phyloP scores from a whole-genome alignment of 306 rosid genomes.

The Dryas octopetala region DNA sequence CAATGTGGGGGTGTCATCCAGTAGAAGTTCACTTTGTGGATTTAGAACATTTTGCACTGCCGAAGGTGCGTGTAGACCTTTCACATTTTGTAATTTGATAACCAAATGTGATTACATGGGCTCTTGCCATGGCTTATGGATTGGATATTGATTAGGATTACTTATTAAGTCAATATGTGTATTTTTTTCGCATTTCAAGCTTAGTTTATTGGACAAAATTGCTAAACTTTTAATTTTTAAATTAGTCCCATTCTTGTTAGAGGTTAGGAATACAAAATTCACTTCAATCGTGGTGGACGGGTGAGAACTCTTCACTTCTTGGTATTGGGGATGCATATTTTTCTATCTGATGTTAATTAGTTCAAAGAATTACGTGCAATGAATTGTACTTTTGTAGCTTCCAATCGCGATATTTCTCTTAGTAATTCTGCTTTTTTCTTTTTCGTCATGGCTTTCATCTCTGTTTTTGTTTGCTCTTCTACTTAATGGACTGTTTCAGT shows the following conservation, averaged over 20 bases:
- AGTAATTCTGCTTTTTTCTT: neutral
- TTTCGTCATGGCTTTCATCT: neutral
- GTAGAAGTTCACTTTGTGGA: conserved; percentile 45
- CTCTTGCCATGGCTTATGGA: no score
- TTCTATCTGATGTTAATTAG: neutral
- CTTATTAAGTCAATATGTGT: no score
- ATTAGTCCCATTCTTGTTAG: neutral
- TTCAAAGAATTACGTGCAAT: neutral
- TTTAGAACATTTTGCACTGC: conserved; percentile 59
- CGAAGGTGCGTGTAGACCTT: conserved; percentile 53
- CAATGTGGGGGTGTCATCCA: conserved; percentile 43
- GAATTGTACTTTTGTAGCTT: neutral
- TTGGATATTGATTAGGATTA: no score
- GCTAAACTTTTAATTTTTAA: neutral
- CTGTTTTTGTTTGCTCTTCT: neutral
- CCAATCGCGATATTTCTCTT: neutral
- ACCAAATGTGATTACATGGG: neutral
- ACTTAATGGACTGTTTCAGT: neutral
- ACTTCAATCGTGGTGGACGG: neutral
- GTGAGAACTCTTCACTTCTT: neutral
- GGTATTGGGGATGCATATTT: neutral
- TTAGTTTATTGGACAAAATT: no score
- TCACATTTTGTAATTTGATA: conserved; percentile 8
- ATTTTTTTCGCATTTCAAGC: no score
- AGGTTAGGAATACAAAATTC: neutral